Conservation (phyloP, 2,329 filamentous ascomycete species). For the Cytospora piceae region DNA sequence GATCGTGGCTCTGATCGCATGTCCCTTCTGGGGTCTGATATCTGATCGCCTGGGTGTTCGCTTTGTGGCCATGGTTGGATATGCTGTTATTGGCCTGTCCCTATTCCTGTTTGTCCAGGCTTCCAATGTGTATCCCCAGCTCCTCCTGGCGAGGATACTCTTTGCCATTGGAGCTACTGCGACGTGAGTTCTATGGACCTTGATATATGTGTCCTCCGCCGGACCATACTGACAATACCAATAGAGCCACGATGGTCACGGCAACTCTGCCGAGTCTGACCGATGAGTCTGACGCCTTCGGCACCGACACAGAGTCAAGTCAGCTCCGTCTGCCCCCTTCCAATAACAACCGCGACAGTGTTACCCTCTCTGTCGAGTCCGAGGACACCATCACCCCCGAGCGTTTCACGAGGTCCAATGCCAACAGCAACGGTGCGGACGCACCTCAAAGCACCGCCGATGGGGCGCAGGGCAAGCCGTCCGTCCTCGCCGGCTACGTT, state of each 20-base stretch:
- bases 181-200: constrained; percentile 54
- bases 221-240: constrained; percentile 18
- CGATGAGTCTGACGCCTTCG: constrained; percentile 47
- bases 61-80: constrained; percentile 75
- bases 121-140: constrained; percentile 82
- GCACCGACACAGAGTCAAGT: constrained; percentile 31
- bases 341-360: constrained; percentile 56
- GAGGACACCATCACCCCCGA: constrained; percentile 76
- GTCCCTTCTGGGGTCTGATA: constrained; percentile 77
- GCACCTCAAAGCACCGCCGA: constrained; percentile 31
- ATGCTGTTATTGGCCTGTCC: constrained; percentile 76
- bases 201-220: background rate
- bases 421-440: constrained; percentile 31
- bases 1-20: constrained; percentile 78
- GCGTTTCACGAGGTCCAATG: constrained; percentile 47
- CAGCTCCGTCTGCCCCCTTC: constrained; percentile 38
- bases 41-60: constrained; percentile 79
- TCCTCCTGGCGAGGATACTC: constrained; percentile 80
- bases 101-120: constrained; percentile 85
- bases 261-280: constrained; percentile 81
- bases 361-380: constrained; percentile 71
- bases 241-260: constrained; percentile 89
- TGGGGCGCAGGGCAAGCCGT: constrained; percentile 49
- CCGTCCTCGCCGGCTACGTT: constrained; percentile 80
- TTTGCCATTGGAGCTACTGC: constrained; percentile 95